These are phyloP conservation scores for Thielaviopsis euricoi DNA, from an alignment of 2,329 filamentous ascomycete species.

Conservation along the genomic window DNA sequence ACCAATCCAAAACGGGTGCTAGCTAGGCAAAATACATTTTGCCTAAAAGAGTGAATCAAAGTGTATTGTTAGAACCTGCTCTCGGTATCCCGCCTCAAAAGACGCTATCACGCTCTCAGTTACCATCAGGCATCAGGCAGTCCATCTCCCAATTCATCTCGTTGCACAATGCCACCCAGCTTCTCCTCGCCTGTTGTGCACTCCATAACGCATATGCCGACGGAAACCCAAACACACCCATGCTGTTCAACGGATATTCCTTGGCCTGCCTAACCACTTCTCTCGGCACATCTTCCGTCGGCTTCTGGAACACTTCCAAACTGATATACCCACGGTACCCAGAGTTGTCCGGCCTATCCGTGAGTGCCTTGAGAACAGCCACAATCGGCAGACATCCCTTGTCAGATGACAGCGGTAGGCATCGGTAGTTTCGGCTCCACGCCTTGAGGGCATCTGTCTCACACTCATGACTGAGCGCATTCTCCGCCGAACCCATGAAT, in stretches of 20 bases:
- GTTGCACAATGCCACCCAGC: slow-evolving; percentile 13
- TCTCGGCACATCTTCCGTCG: background rate
- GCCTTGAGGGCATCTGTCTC: slow-evolving; percentile 8
- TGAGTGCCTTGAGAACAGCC: slow-evolving; percentile 18
- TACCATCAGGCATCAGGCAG: background rate
- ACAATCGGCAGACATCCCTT: slow-evolving; percentile 17
- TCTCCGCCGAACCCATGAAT: slow-evolving; percentile 7
- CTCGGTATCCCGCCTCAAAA: background rate
- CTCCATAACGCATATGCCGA: slow-evolving; percentile 7
- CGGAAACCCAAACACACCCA: slow-evolving; percentile 3
- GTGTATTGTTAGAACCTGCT: background rate
- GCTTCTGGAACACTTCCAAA: slow-evolving; percentile 14
- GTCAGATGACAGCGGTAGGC: slow-evolving; percentile 13
- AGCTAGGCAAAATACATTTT: no score
- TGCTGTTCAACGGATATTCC: background rate
- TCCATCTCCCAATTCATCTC: slow-evolving; percentile 11
- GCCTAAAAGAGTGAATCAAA: background rate
- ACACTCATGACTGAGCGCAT: background rate
- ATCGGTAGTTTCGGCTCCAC: slow-evolving; percentile 13
- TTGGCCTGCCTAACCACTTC: background rate
- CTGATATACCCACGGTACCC: slow-evolving; percentile 14
- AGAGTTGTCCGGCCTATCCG: background rate
- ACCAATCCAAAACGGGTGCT: background rate
- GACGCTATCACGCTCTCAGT: background rate
- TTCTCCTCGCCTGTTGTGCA: slow-evolving; percentile 10